phyloP scores from a whole-genome alignment of 2,329 filamentous ascomycete genomes.

The Fusarium pininemorale region DNA sequence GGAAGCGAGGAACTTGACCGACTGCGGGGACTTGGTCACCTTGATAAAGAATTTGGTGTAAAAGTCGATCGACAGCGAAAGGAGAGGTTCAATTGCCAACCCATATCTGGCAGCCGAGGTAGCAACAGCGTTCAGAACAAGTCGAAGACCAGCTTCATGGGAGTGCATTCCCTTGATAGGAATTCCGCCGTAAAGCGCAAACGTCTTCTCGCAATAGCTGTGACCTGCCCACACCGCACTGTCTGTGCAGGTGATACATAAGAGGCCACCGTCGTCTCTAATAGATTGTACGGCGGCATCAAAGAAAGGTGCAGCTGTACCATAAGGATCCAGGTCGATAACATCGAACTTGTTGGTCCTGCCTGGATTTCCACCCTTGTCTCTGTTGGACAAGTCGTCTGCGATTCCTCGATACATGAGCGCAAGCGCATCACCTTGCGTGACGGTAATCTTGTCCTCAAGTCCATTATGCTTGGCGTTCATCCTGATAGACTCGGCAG shows the following conservation, averaged over 20 bases:
- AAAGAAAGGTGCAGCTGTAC: conserved; percentile 90
- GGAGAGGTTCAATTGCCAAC: conserved; percentile 85
- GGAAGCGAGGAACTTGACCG: conserved; percentile 89
- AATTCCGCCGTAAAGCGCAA: conserved; percentile 89
- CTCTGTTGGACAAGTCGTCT: conserved; percentile 56
- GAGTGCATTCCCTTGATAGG: conserved; percentile 86
- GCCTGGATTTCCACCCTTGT: conserved; percentile 51
- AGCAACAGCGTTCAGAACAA: conserved; percentile 86
- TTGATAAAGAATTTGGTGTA: conserved; percentile 91
- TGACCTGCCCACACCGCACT: conserved; percentile 94
- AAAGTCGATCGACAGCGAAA: conserved; percentile 95
- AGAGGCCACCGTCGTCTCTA: conserved; percentile 82
- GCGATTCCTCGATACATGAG: conserved; percentile 86
- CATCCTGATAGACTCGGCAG: conserved; percentile 80
- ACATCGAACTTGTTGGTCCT: conserved; percentile 78
- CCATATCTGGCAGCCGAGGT: conserved; percentile 86
- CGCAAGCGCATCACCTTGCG: conserved; percentile 82
- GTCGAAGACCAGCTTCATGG: conserved; percentile 87
- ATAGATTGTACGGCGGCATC: conserved; percentile 90
- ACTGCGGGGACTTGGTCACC: conserved; percentile 79
- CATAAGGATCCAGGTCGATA: conserved; percentile 96
- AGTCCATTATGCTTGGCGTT: conserved; percentile 88
- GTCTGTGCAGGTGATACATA: conserved; percentile 97
- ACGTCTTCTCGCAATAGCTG: conserved; percentile 94
- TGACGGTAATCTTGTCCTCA: conserved; percentile 73